Evolutionary conservation across 495 filamentous ascomycete genomes (phyloP), one percentile per base, ranked within the genome.

Genomic region (Aspergillus carlsbadensis): DNA sequence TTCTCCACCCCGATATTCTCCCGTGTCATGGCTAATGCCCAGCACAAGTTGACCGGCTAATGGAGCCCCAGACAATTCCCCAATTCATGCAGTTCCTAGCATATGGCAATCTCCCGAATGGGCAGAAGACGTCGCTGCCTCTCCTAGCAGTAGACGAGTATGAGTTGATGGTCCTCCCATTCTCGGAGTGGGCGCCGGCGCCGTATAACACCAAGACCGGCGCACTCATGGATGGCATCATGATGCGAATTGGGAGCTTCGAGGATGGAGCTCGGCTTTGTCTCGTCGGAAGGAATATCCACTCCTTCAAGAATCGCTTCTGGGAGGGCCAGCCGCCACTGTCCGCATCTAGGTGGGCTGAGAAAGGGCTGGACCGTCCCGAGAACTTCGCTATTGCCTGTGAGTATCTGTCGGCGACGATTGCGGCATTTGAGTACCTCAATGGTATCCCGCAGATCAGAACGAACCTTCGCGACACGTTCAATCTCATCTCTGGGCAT

Each of bases 321-420:
- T 73, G 69, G 70, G 60, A 66, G 26, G 72, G 72, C n/a, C 57
- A 72, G 11, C 36, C 60, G 1, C 72, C 70, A 6, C 10, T 73
- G 8, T 29, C 26, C 8, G 26, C 26, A 8, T 29, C 26, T 4
- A 29, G 26, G 8, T 29, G 26, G 26, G 0, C 37, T 6, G 66
- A 68, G 2, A 72, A 71, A 24, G 52, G 50, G 0, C 65, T 75
- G 7, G 44, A 73, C 44, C 33, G 47, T 0, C 46, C 53, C 5
- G 48, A 59, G 0, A 62, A 73, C 11, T 68, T 74, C 21, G 67
- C 66, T 14, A 21, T 63, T 18, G 70, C 72, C 5, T 56, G 55
- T 22, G 54, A 71, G 13, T 53, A 71, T 39, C 34, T 75, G 0
- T 47, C 66, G 0, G 51, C 65, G 13, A 68, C 71, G 0, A 8